These are phyloP conservation scores for Aspergillus pseudonomiae DNA, from an alignment of 2,329 filamentous ascomycete species.

Conservation along the genomic window DNA sequence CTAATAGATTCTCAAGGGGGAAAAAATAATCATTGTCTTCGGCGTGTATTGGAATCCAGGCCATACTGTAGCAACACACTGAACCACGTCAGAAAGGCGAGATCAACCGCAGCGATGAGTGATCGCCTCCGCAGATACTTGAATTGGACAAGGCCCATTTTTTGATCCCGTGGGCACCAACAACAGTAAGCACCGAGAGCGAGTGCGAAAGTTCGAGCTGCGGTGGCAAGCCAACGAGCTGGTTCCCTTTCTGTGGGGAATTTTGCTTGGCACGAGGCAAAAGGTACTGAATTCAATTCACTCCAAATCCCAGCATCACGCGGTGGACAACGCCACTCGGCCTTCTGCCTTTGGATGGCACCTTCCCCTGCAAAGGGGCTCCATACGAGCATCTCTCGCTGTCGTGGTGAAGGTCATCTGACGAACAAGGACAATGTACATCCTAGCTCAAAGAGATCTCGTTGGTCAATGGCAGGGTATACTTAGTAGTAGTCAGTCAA, in stretches of 20 bases:
- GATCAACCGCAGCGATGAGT: not conserved
- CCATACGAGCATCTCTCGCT: too few species aligned
- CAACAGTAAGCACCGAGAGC: too few species aligned
- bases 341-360: not conserved
- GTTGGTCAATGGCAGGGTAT: not conserved
- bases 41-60: too few species aligned
- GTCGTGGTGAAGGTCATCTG: too few species aligned
- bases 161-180: not conserved
- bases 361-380: too few species aligned
- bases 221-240: not conserved
- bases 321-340: not conserved
- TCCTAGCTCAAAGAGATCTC: not conserved
- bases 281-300: not conserved
- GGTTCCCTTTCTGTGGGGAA: not conserved
- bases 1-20: too few species aligned
- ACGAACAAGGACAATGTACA: too few species aligned
- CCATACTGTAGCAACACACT: not conserved
- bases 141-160: not conserved
- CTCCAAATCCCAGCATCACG: not conserved
- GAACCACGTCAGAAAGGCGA: not conserved
- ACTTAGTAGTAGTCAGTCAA: too few species aligned
- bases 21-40: too few species aligned
- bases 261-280: not conserved
- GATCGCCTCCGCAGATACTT: not conserved
- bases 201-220: not conserved